Conservation (phyloP, 106 monocot species). For the Acorus calamus region DNA sequence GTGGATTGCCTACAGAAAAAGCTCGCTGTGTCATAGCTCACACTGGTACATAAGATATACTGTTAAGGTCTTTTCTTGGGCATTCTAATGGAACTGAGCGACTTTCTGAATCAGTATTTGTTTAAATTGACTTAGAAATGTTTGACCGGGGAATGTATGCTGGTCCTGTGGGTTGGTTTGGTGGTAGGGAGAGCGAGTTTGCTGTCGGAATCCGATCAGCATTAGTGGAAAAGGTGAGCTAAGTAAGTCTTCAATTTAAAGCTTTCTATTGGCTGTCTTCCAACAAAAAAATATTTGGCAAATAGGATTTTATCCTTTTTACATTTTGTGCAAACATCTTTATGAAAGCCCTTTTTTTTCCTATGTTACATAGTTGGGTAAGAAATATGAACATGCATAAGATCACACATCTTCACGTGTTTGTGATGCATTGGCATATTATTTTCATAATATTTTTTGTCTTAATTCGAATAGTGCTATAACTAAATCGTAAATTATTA, state of each 20-base stretch:
- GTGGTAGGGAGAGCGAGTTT: conserved; percentile 90
- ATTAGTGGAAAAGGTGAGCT: conserved; percentile 68
- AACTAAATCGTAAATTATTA: too few species aligned
- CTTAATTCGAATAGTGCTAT: too few species aligned
- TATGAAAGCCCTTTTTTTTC: too few species aligned
- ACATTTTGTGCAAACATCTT: too few species aligned
- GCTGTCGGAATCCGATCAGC: conserved; percentile 95
- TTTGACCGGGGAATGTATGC: conserved; percentile 98
- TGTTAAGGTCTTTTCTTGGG: background rate
- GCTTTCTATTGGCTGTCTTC: background rate
- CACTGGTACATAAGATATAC: conserved; percentile 41
- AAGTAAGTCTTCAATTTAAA: background rate
- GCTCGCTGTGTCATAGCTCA: conserved; percentile 68
- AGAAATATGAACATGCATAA: too few species aligned
- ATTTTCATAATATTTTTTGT: too few species aligned
- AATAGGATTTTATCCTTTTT: too few species aligned
- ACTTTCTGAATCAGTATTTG: background rate
- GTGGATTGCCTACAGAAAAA: conserved; percentile 72
- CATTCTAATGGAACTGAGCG: too few species aligned
- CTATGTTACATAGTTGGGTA: too few species aligned
- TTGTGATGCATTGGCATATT: too few species aligned
- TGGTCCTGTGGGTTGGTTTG: conserved; percentile 97
- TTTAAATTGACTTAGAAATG: conserved; percentile 33
- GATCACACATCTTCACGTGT: too few species aligned
- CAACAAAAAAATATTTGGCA: too few species aligned